Conservation (phyloP, 768 basidiomycete species). For the Termitomyces bulborhizus region DNA sequence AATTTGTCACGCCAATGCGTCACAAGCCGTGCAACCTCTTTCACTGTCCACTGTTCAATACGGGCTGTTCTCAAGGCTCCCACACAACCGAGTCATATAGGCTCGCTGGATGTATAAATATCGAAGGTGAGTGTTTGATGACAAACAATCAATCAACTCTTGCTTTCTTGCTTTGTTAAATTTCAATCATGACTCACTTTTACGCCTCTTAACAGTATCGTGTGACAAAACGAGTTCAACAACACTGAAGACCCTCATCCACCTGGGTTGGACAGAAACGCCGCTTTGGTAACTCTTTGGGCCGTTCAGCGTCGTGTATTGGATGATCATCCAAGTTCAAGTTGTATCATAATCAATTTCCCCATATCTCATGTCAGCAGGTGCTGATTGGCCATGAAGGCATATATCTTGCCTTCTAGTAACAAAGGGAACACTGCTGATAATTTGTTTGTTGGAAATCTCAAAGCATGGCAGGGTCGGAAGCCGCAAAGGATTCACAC, state of each 20-base stretch:
- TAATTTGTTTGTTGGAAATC: background rate
- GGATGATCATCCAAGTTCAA: background rate
- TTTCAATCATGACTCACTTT: background rate
- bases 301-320: background rate
- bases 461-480: background rate
- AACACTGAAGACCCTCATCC: background rate
- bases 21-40: background rate
- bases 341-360: background rate
- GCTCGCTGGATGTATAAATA: constrained; percentile 3
- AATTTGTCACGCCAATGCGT: background rate
- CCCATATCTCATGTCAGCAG: constrained; percentile 1
- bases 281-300: background rate
- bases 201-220: background rate
- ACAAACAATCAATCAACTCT: background rate
- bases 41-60: background rate
- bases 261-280: background rate
- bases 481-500: background rate
- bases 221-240: background rate
- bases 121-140: background rate
- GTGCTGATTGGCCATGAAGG: constrained; percentile 2
- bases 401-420: constrained; percentile 1
- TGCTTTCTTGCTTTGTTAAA: too few species aligned
- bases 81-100: background rate
- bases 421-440: constrained; percentile 4
- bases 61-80: background rate